Base-by-base conservation (phyloP, 2,329 filamentous ascomycete species). In the Stemphylium vesicarium region DNA sequence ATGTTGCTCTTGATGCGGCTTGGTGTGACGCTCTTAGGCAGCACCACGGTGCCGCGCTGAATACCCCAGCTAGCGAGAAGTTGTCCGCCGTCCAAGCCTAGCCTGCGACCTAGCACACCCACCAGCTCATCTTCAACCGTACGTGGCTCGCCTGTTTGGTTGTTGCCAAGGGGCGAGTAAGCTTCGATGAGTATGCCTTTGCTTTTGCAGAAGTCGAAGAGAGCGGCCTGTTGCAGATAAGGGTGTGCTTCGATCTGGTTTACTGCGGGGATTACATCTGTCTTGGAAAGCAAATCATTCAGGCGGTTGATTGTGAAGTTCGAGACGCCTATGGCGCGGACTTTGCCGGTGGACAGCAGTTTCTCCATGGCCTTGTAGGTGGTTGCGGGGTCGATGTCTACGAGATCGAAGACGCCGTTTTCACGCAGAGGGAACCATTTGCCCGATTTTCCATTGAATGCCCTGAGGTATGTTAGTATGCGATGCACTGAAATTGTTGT, bases 161-260 rank as follows among this genome's bases (percentile, higher is more conserved):
- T 71, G 76, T 85, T 87, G 56, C 88, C 88, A 13, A 91, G 82
- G 73, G 87, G 88, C 13, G 87, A 90, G 79, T 91, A 91, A 29
- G 84, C 88, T 6, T 88, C 89, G 69, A 77, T 80, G 78, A 91
- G 87, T 71, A 92, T 92, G 65, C 84, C 85, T 79, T 90, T 90
- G 60, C 81, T 78, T 54, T 82, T 81, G 81, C 85, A 88, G 80
- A 88, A 91, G 51, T 84, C 83, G 57, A 92, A 80, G 22, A 92
- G 84, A 2, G 35, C 47, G 11, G 44, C 50, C 22, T 66, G 62
- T 41, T 61, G 65, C 2, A 65, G 58, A 13, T 62, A 66, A 2
- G 89, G 61, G 88, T 92, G 89, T 22, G 91, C 81, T 78, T 92
- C 90, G 71, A 91, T 84, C 77, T 94, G 89, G 82, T 93, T 92